Percentiles rank a stretch among this genome's conserved stretches.
Conservation (phyloP, 1,284 basidiomycete genomes). For the Heliocybe sulcata region DNA sequence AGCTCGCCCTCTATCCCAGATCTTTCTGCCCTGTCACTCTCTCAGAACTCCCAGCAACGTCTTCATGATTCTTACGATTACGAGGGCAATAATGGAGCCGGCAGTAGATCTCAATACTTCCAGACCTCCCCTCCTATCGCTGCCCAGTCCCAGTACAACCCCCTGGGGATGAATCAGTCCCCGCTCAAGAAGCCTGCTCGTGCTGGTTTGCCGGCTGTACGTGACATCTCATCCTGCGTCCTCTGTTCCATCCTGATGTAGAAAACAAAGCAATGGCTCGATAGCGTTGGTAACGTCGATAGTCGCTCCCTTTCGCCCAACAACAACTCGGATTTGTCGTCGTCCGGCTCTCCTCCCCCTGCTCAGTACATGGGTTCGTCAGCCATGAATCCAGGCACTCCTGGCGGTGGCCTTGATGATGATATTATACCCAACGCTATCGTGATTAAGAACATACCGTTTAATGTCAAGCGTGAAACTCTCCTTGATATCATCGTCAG, state of each 20-base stretch:
- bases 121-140: slow-evolving; percentile 59
- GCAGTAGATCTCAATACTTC: slow-evolving; percentile 55
- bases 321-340: slow-evolving; percentile 78
- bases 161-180: slow-evolving; percentile 52
- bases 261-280: slow-evolving; percentile 72
- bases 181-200: slow-evolving; percentile 71
- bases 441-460: slow-evolving; percentile 99
- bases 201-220: slow-evolving; percentile 62
- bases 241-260: slow-evolving; percentile 3
- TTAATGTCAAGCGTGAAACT: slow-evolving; percentile 95
- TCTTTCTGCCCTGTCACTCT: slow-evolving; percentile 67
- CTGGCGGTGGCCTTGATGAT: slow-evolving; percentile 58
- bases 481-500: slow-evolving; percentile 92
- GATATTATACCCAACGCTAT: slow-evolving; percentile 99
- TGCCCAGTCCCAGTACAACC: slow-evolving; percentile 57
- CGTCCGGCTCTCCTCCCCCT: slow-evolving; percentile 68
- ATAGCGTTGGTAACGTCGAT: slow-evolving; percentile 48
- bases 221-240: slow-evolving; percentile 21
- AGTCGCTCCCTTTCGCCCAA: slow-evolving; percentile 76
- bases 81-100: slow-evolving; percentile 45
- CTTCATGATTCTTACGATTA: slow-evolving; percentile 81
- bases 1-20: slow-evolving; percentile 63
- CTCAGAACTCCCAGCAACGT: slow-evolving; percentile 60
- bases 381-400: slow-evolving; percentile 36
- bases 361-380: slow-evolving; percentile 38